Evolutionary conservation across 805 yeast species (phyloP), one percentile per base, ranked within the genome.

Genomic region (Metschnikowia aberdeeniae): DNA sequence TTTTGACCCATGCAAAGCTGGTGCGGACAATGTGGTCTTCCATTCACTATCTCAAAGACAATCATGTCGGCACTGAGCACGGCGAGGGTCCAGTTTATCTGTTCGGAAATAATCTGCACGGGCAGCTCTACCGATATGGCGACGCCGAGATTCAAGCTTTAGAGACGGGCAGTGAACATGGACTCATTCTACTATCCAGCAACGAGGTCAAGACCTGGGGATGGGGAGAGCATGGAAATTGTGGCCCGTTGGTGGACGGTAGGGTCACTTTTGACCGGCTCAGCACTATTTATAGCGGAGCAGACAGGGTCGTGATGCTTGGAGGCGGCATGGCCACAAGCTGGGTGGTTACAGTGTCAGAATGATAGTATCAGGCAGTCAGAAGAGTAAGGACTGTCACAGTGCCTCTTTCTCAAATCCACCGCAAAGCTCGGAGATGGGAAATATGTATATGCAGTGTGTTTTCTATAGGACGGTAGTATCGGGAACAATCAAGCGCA

Each of bases 221-320:
- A 0, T 92, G 99, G 99, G 97, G 97, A 11, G 98, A 93, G 58
- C 99, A 92, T 63, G 99, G 99, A 0, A 92, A 92, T 60, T 92
- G 98, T 65, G 96, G 96, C 2, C 42, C 33, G 5, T 12, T 20
- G 37, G 42, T 39, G 14, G 40, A 52, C 3, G 61, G 46, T 31
- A 65, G 42, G 39, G 76, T 67, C 37, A 67, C 72, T 3, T 72
- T 63, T 47, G 64, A 62, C 47, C 57, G 63, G 35, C 51, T 73
- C 17, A 75, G 75, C 44, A 45, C 42, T 7, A 31, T 75, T 3
- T 68, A 70, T 52, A 40, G 26, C 6, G 61, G 57, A 2, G 7
- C 34, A 0, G 44, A 45, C 11, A 33, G 33, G 17, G 68, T 74
- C 3, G 58, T 58, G 4, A 53, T 52, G n/a, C 45, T 81, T 2